phyloP scores from a whole-genome alignment of 2,329 filamentous ascomycete species.

The Tricladium varicosporioides region DNA sequence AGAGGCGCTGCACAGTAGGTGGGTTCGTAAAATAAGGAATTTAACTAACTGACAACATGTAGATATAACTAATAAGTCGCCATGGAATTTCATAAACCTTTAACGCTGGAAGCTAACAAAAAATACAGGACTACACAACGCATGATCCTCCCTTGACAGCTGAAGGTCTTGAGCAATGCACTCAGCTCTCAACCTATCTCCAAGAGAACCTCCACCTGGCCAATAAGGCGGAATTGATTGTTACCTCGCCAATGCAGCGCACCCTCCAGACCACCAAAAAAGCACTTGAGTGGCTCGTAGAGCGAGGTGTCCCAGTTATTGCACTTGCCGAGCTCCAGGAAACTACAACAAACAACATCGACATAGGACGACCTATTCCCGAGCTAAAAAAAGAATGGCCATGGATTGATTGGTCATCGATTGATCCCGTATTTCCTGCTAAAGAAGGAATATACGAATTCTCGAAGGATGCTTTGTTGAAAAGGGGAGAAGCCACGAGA shows the following conservation, averaged over 20 bases:
- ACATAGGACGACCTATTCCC: slow-evolving; percentile 12
- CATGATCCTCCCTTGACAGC: slow-evolving; percentile 18
- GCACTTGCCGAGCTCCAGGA: slow-evolving; percentile 14
- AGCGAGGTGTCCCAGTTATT: slow-evolving; percentile 4
- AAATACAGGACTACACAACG: slow-evolving; percentile 13
- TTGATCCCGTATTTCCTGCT: slow-evolving; percentile 13
- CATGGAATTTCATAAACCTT: not conserved
- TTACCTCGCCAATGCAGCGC: slow-evolving; percentile 13
- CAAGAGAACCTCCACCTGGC: slow-evolving; percentile 3
- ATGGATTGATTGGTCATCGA: slow-evolving; percentile 6
- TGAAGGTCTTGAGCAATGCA: slow-evolving; percentile 11
- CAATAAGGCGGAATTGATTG: slow-evolving; percentile 9
- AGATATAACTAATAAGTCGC: slow-evolving; percentile 8
- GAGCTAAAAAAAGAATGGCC: slow-evolving; percentile 8
- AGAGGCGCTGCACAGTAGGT: slow-evolving; percentile 36
- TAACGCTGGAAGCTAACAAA: not conserved
- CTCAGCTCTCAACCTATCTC: slow-evolving; percentile 4
- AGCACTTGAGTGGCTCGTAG: slow-evolving; percentile 9
- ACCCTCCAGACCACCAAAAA: slow-evolving; percentile 15
- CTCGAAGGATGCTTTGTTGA: slow-evolving; percentile 7
- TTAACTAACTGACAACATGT: not conserved
- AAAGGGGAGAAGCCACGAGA: slow-evolving; percentile 6
- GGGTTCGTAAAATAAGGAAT: not conserved
- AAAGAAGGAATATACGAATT: slow-evolving; percentile 16
- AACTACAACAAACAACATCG: slow-evolving; percentile 14